Evolutionary conservation across 345 rosid genomes (phyloP).

Genomic region (Limnanthes douglasii): DNA sequence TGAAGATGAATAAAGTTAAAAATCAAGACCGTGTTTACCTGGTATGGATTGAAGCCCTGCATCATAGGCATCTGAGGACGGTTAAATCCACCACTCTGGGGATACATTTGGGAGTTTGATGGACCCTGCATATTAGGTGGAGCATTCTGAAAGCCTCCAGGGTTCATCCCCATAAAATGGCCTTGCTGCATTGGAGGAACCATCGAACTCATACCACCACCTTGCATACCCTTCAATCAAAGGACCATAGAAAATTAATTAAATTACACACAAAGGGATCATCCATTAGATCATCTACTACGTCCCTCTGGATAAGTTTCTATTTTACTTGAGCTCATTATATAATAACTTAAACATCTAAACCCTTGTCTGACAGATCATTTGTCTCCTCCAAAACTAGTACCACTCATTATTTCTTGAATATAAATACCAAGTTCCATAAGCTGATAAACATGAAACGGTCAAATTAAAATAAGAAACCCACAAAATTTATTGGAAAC

Average conservation of each 20-base stretch:
- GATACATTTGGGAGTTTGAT: constrained; percentile 50
- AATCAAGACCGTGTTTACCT: too few species aligned
- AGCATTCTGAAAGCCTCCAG: constrained; percentile 55
- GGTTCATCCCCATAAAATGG: constrained; percentile 75
- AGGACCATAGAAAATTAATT: neutral
- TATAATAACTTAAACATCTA: too few species aligned
- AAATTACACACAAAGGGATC: constrained; percentile 1
- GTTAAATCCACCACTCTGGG: constrained; percentile 59
- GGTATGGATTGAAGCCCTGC: constrained; percentile 78
- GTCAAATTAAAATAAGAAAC: too few species aligned
- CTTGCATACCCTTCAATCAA: constrained; percentile 64
- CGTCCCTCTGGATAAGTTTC: too few species aligned
- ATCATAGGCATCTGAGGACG: constrained; percentile 66
- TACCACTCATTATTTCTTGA: constrained; percentile 2
- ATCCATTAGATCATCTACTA: too few species aligned
- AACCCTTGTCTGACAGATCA: too few species aligned
- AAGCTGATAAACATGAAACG: too few species aligned
- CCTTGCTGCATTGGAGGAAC: constrained; percentile 65
- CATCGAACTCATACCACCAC: constrained; percentile 69
- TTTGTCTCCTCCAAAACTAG: too few species aligned
- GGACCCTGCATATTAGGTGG: constrained; percentile 74
- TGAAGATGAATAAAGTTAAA: too few species aligned
- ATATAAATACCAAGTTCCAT: too few species aligned
- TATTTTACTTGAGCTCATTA: too few species aligned
- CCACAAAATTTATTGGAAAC: constrained; percentile 3